Evolutionary conservation across 1,284 basidiomycete species (phyloP), one percentile per base, ranked within the genome.

Genomic region (Cryptococcus depauperatus): DNA sequence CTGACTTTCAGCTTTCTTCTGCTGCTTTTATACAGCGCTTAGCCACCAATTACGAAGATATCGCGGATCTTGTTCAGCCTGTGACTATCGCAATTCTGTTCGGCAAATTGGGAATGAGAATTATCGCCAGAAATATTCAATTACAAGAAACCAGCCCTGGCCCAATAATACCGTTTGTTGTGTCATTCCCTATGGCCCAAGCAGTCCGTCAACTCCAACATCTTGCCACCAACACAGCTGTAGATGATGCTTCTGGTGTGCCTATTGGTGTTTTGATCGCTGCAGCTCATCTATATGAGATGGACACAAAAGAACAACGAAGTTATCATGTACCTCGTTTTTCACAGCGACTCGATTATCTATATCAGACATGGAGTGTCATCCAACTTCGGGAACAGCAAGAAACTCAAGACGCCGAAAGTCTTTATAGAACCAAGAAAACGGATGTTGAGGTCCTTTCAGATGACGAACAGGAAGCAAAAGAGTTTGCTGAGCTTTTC

Each of bases 401-500:
- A 53, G 76, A 73, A 16, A 79, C 80, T 30, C 77, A 79, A 32
- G 80, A 81, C 28, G 77, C 80, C 0, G 78, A 80, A 26, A 85
- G 85, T 40, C 69, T 98, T 16, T 99, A 96, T 75, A 83, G 84
- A 32, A 75, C 77, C 44, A 81, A 79, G 35, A 76, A 76, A 45
- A 69, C 77, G 23, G 77, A 81, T 26, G 72, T 85, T 41, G 74
- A 78, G 23, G 76, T 77, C 22, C 69, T 77, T 9, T 77, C 77
- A 10, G 92, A 91, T 51, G 79, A 79, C 9, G 84, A 86, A 55
- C 61, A 77, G 29, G 85, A 93, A 59, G 85, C 85, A 64, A 75
- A 76, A 50, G 92, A 96, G 59, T 88, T 95, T 63, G 71, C 79
- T 21, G 70, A 77, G 3, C 68, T 95, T 37, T 96, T 97, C 69